Percentiles rank a stretch among this genome's conserved stretches.
Conservation (phyloP, 2,329 filamentous ascomycete species). For the Phialemonium atrogriseum region DNA sequence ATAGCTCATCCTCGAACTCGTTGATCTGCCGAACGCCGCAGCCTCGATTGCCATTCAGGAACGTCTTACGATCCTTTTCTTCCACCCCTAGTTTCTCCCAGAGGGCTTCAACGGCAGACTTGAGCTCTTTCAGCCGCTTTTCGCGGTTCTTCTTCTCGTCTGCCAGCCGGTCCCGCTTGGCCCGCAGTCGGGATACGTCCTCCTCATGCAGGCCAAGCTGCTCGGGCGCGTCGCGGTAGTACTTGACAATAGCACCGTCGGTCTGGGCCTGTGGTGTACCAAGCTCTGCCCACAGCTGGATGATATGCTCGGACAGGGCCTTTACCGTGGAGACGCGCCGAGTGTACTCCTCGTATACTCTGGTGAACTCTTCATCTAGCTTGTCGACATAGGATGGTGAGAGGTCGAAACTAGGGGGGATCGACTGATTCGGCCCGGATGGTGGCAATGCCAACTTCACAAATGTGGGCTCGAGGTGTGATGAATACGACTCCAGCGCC, state of each 20-base stretch:
- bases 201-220: constrained; percentile 88
- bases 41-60: constrained; percentile 80
- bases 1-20: constrained; percentile 88
- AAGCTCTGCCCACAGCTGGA: constrained; percentile 91
- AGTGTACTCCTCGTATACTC: constrained; percentile 94
- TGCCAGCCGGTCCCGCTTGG: constrained; percentile 70
- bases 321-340: constrained; percentile 71
- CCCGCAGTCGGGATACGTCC: constrained; percentile 64
- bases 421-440: constrained; percentile 63
- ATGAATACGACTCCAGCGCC: constrained; percentile 92
- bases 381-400: constrained; percentile 80
- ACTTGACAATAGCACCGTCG: constrained; percentile 77
- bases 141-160: constrained; percentile 69
- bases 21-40: constrained; percentile 89
- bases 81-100: constrained; percentile 87
- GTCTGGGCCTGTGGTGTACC: constrained; percentile 91
- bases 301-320: constrained; percentile 71
- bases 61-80: constrained; percentile 72
- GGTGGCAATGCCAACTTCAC: constrained; percentile 80
- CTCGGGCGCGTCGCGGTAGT: constrained; percentile 84
- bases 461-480: constrained; percentile 85
- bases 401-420: constrained; percentile 84
- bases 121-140: constrained; percentile 53
- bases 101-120: constrained; percentile 67
- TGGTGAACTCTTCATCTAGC: constrained; percentile 83